Conservation (phyloP, 2,329 filamentous ascomycete genomes). For the Apiospora koreana region DNA sequence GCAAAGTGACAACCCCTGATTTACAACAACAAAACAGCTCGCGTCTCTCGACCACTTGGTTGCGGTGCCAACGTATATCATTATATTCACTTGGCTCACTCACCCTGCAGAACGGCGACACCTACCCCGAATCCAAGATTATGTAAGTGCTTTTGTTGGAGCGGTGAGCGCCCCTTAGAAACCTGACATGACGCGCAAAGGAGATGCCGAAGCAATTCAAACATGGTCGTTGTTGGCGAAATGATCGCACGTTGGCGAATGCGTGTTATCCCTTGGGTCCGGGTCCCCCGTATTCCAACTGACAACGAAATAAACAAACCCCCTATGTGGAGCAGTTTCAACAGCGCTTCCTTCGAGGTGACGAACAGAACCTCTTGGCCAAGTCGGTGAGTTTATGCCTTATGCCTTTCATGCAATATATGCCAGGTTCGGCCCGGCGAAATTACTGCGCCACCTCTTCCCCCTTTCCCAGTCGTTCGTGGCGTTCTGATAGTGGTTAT, state of each 20-base stretch:
- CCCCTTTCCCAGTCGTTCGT: no score
- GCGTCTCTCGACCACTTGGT: slow-evolving; percentile 18
- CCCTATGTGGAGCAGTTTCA: background rate
- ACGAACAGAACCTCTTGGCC: background rate
- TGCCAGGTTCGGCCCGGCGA: no score
- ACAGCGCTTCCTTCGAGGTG: background rate
- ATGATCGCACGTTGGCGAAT: background rate
- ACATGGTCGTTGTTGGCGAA: background rate
- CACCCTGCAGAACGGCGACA: no score
- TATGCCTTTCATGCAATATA: no score
- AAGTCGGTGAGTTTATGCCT: no score
- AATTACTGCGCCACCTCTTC: no score
- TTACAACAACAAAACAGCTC: no score
- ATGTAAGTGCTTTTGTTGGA: no score
- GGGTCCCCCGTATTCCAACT: background rate
- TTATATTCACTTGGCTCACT: slow-evolving; percentile 22
- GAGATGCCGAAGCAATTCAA: background rate
- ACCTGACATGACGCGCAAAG: background rate
- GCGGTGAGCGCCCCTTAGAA: no score
- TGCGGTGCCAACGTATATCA: slow-evolving; percentile 21
- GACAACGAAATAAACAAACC: background rate
- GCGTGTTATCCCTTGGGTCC: background rate
- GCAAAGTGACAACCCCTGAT: no score
- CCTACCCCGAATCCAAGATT: no score
- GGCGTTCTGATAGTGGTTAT: no score